Evolutionary conservation across 2,329 filamentous ascomycete species (phyloP), one percentile per base, ranked within the genome.

Genomic region (Fusarium avenaceum): DNA sequence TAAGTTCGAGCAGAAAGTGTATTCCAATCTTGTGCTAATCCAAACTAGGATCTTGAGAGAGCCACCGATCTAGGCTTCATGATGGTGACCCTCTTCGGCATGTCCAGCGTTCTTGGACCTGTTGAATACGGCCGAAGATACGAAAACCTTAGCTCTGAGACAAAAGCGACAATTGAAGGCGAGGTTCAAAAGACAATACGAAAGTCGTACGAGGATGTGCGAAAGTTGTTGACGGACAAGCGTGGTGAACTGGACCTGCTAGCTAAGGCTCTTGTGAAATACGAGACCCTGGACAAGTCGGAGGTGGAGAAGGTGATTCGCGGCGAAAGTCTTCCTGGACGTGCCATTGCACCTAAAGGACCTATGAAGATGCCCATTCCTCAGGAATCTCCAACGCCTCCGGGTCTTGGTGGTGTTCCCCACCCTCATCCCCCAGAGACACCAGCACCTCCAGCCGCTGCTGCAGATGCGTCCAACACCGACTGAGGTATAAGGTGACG

Each of bases 301-400:
- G 96, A 99, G 79, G 96, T 98, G 67, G 89, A 94, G 78, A 93
- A 92, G 82, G 92, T 98, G 7, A 90, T 99, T 67, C 88, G 87
- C 52, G 96, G 96, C 35, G 93, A 97, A 81, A 90, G 92, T 76
- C 83, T 99, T 38, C 84, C 89, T 1, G 86, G 87, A 45, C 92
- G 92, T 63, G 80, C 75, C 42, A 74, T 76, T 14, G 71, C 95
- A 17, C 93, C 93, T 0, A 80, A 79, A 59, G 80, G 80, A 5
- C 80, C 80, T 2, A 61, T 82, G 73, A 75, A 77, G 24, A 59
- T 82, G 44, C 80, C 80, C 6, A 76, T 81, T 10, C 78, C 79
- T 10, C 71, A 74, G 22, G 74, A 79, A 8, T 63, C 72, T n/a
- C 77, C 77, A 3, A 73, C 76, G 30, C 76, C 78, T 10, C 78